Evolutionary conservation across 305 asterid genomes (phyloP), one percentile per base, ranked within the genome.

Genomic region (Fraxinus sp.): DNA sequence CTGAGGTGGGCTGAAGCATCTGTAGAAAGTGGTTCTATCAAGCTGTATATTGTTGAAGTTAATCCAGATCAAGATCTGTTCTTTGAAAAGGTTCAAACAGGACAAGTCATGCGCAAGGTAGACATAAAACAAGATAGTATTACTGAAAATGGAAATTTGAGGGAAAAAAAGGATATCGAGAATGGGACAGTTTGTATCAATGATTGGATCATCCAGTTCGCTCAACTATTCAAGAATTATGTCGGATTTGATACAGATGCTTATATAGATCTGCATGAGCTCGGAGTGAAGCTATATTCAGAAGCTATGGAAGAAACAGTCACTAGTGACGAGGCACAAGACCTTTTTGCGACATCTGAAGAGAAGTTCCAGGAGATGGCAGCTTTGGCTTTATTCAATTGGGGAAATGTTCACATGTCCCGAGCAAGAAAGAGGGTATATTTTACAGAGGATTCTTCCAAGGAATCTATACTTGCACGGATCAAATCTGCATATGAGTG

Each of bases 291-390:
- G 89, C 89, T 91, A 66, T 91, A 88, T 80, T 88, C 94, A 88
- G 94, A 91, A 91, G 89, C 97, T 66, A 86, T 95, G 90, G 98
- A 95, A 85, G 98, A 95, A 81, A 89, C 90, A 0, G 90, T 91
- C 46, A 94, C 99, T 11, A 89, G 97, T 83, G 97, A 91, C 78
- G 98, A 94, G 86, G 97, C 97, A 83, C 97, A 95, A 85, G 93
- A 82, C 22, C 88, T 90, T 75, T 94, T 95, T 82, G 30, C 49
- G 74, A 75, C 82, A 59, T 97, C 99, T 13, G 93, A 89, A 22
- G 97, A 95, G 59, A 95, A 89, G 81, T 95, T 95, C 83, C 93
- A 92, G 84, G 99, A 94, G 81, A 93, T 95, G 97, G 91, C 94
- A 28, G 98, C 98, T 81, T 88, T 94, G 82, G 97, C 98, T 46